Conservation (phyloP, 768 basidiomycete species). For the Leccinum aurantiacum region DNA sequence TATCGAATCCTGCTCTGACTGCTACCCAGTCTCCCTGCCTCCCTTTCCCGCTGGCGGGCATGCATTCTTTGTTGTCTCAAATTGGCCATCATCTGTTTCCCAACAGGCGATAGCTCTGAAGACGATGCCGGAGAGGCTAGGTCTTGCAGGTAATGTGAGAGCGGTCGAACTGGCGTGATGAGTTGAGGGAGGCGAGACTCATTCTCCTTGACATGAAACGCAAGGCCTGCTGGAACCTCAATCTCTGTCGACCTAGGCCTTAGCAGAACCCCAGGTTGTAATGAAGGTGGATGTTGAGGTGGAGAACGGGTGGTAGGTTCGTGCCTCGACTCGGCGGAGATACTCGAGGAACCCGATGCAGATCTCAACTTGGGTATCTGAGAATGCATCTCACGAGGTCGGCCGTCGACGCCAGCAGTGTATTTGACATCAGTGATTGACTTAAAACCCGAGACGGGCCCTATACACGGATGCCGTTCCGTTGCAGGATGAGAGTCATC, state of each 20-base stretch:
- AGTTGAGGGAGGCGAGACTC: conserved; percentile 36
- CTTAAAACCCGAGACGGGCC: conserved; percentile 13
- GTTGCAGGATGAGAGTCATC: neutral
- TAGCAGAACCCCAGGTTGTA: conserved; percentile 6
- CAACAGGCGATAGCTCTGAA: conserved; percentile 70
- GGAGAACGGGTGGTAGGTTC: conserved; percentile 3
- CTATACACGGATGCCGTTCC: conserved; percentile 1
- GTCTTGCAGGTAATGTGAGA: conserved; percentile 27
- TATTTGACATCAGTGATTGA: conserved; percentile 15
- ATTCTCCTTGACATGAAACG: conserved; percentile 24
- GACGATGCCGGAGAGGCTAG: conserved; percentile 67
- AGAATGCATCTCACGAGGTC: conserved; percentile 19
- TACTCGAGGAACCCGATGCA: conserved; percentile 27
- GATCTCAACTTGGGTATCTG: conserved; percentile 33
- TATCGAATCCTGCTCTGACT: conserved; percentile 32
- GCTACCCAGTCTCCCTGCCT: conserved; percentile 32
- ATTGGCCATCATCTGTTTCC: conserved; percentile 65
- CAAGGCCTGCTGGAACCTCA: neutral
- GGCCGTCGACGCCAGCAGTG: conserved; percentile 1
- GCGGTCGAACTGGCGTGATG: conserved; percentile 45
- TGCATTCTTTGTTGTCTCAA: conserved; percentile 44
- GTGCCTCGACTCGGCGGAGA: conserved; percentile 19
- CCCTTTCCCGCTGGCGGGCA: conserved; percentile 34
- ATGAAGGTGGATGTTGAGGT: conserved; percentile 1
- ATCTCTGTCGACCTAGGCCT: conserved; percentile 1